Evolutionary conservation across 2,329 filamentous ascomycete genomes (phyloP).

Genomic region (Tolypocladium nubicola): DNA sequence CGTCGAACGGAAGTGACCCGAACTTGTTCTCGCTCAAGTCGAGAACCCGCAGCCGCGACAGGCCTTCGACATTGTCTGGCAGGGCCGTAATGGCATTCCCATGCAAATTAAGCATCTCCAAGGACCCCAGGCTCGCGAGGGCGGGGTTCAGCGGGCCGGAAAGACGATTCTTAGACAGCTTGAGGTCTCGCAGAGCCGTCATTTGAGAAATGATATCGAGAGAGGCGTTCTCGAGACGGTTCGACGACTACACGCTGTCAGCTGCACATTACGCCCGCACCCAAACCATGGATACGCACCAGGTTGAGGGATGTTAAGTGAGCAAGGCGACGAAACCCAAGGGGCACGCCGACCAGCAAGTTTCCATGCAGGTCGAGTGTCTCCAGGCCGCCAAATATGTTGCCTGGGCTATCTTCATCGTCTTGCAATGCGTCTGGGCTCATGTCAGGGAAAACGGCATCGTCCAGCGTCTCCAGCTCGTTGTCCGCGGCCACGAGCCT

Average conservation of each 20-base stretch:
- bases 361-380: constrained; percentile 83
- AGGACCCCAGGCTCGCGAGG: constrained; percentile 52
- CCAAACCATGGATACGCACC: constrained; percentile 33
- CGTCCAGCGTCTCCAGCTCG: constrained; percentile 64
- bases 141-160: constrained; percentile 54
- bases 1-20: constrained; percentile 57
- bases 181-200: constrained; percentile 63
- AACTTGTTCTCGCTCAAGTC: constrained; percentile 76
- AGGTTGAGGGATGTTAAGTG: constrained; percentile 75
- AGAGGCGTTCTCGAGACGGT: constrained; percentile 62
- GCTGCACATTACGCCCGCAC: not conserved
- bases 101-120: constrained; percentile 76
- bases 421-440: constrained; percentile 45
- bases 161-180: constrained; percentile 67
- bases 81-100: constrained; percentile 67
- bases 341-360: constrained; percentile 57
- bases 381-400: constrained; percentile 75
- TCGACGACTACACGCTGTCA: constrained; percentile 52
- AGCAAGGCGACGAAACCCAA: constrained; percentile 63
- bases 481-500: constrained; percentile 85
- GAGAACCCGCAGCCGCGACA: constrained; percentile 61
- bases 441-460: constrained; percentile 69
- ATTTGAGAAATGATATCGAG: constrained; percentile 69
- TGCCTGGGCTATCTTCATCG: constrained; percentile 56
- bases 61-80: constrained; percentile 53